Percentiles rank a stretch among this genome's conserved stretches.
Conservation (phyloP, 306 rosid genomes). For the Castanea sativa region DNA sequence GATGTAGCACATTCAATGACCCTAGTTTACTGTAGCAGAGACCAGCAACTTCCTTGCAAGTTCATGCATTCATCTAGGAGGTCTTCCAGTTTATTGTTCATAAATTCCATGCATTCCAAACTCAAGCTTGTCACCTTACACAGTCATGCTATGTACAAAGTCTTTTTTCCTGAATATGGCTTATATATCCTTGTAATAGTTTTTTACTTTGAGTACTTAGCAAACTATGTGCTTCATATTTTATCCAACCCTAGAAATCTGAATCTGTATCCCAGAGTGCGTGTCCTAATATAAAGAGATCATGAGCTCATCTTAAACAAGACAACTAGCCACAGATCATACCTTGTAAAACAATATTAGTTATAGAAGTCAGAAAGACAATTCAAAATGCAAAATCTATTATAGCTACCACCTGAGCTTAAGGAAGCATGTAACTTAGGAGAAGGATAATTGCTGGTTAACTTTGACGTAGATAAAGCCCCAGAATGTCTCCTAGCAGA, state of each 20-base stretch:
- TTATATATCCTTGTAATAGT: too few species aligned
- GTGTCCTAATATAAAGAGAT: background rate
- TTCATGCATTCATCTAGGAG: background rate
- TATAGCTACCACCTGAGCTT: constrained; percentile 51
- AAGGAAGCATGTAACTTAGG: constrained; percentile 54
- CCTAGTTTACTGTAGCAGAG: background rate
- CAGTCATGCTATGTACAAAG: too few species aligned
- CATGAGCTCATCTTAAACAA: background rate
- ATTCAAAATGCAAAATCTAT: background rate
- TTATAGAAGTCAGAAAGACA: background rate
- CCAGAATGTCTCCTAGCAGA: constrained; percentile 55
- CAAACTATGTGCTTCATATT: background rate
- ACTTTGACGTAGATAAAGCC: constrained; percentile 54
- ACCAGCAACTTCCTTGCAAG: background rate
- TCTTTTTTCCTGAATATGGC: too few species aligned
- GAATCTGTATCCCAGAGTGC: background rate
- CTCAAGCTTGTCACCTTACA: too few species aligned
- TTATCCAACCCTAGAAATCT: background rate
- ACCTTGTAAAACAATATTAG: background rate
- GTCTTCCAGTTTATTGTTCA: background rate
- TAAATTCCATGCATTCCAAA: too few species aligned
- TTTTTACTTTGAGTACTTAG: background rate
- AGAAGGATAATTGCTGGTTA: constrained; percentile 50
- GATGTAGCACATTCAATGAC: background rate
- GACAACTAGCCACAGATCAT: background rate